phyloP scores from a whole-genome alignment of 805 yeast genomes.

The Kazachstania africana region DNA sequence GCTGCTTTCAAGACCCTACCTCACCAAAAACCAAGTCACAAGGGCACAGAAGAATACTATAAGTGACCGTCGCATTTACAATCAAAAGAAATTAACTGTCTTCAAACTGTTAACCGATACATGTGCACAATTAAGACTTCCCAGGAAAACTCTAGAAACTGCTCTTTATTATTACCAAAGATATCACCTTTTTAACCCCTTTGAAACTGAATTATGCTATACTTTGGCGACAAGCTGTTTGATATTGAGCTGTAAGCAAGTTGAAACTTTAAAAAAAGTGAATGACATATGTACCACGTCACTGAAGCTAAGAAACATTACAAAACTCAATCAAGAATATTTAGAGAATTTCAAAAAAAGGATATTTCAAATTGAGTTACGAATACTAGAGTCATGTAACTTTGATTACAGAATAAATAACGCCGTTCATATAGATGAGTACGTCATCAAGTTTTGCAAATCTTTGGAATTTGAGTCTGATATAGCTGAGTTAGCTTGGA shows the following conservation, averaged over 20 bases:
- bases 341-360: constrained; percentile 46
- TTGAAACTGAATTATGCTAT: constrained; percentile 40
- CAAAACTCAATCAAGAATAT: constrained; percentile 19
- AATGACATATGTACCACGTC: constrained; percentile 42
- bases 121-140: constrained; percentile 46
- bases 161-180: constrained; percentile 67
- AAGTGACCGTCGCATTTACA: constrained; percentile 36
- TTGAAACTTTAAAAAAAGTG: constrained; percentile 72
- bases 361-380: constrained; percentile 53
- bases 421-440: constrained; percentile 44
- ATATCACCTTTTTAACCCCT: constrained; percentile 52
- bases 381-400: constrained; percentile 60
- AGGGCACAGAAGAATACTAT: constrained; percentile 42
- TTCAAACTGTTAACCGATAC: constrained; percentile 44
- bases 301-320: constrained; percentile 23
- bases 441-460: constrained; percentile 50
- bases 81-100: constrained; percentile 41
- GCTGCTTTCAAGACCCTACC: constrained; percentile 45
- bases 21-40: constrained; percentile 42
- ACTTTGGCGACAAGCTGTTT: constrained; percentile 62
- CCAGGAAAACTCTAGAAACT: constrained; percentile 56
- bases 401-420: constrained; percentile 65
- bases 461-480: constrained; percentile 35
- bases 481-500: constrained; percentile 52
- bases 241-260: constrained; percentile 63